Base-by-base conservation (phyloP, 768 basidiomycete species). In the Lactifluus rugatus region DNA sequence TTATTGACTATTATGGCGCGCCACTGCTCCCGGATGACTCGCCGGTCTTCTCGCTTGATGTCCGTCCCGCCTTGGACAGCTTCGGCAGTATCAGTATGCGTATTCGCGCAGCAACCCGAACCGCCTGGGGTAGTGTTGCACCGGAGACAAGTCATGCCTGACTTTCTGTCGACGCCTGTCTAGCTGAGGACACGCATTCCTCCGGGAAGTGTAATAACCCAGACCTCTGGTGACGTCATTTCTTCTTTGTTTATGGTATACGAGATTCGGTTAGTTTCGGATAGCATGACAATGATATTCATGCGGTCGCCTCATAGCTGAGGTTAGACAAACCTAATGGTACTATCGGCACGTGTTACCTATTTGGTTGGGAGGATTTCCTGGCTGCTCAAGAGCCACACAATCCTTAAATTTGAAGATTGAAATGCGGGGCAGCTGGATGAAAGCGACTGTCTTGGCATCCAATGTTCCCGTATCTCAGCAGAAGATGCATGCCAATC, bases 1-100 rank as follows among this genome's bases (percentile, higher is more conserved):
- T 99, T 48, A 98, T 99, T 66, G 96, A 99, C 75, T 99, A 99
- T 73, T 98, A 98, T 72, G 89, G 90, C 48, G 93, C 92, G 0
- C 91, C 94, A 1, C 82, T 87, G 2, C 85, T 94, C 55, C 77
- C 82, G 8, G 88, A 96, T 64, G 95, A 94, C 8, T 89, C 88
- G 46, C 96, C 96, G 17, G 93, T 94, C 6, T 98, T 98, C 72
- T 86, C 86, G 8, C 78, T 99, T 26, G 96, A 99, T 69, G 95
- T 98, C 10, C 83, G 95, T 16, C 95, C 96, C 0, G 96, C 96
- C 0, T 72, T 99, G 53, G 96, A 98, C 72, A 88, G 78, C 66
- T 75, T 92, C 31, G 79, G 78, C 21, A 91, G 90, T 66, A 65
- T 93, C 52, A 84, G 81, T 68, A 80, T 87, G 65, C 64, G 79